Percentiles rank a stretch among this genome's conserved stretches.
These are phyloP conservation scores for Datura wrightii DNA, from an alignment of 257 asterid species.

Conservation along the genomic window DNA sequence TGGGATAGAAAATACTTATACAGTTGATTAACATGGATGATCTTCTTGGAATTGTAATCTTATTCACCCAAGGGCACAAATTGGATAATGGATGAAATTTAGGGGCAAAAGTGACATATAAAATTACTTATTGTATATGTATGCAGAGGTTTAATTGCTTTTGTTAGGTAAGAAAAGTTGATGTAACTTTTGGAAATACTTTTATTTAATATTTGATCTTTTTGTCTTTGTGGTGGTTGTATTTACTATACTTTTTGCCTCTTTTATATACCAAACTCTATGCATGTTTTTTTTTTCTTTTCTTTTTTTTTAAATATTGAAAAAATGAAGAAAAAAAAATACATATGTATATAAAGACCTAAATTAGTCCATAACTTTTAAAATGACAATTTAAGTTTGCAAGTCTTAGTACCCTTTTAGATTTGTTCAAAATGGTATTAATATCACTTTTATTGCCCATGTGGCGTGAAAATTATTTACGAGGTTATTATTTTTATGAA, in stretches of 20 bases:
- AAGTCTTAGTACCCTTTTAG: not conserved
- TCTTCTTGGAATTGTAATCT: conserved; percentile 24
- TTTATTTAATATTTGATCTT: not conserved
- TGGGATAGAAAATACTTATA: not conserved
- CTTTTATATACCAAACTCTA: not conserved
- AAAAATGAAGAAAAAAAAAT: not conserved
- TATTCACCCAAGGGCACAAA: not conserved
- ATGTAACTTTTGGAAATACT: conserved; percentile 19
- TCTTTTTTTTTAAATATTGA: not conserved
- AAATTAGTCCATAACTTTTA: not conserved
- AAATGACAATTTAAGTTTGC: not conserved
- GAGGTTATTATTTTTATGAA: not conserved
- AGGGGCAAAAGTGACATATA: not conserved
- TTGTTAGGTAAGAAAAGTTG: conserved; percentile 24
- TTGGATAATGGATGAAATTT: conserved; percentile 18
- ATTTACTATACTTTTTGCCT: not conserved
- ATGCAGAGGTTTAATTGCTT: not conserved
- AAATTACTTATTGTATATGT: not conserved
- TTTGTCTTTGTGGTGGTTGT: not conserved
- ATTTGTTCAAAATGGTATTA: not conserved
- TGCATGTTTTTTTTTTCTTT: not conserved
- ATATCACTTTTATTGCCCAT: not conserved
- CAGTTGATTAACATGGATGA: conserved; percentile 8
- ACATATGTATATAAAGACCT: not conserved
- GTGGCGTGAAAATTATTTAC: not conserved